Evolutionary conservation across 169 alveolate genomes (phyloP), one percentile per base, ranked within the genome.

Genomic region (Eimeria acervulina): DNA sequence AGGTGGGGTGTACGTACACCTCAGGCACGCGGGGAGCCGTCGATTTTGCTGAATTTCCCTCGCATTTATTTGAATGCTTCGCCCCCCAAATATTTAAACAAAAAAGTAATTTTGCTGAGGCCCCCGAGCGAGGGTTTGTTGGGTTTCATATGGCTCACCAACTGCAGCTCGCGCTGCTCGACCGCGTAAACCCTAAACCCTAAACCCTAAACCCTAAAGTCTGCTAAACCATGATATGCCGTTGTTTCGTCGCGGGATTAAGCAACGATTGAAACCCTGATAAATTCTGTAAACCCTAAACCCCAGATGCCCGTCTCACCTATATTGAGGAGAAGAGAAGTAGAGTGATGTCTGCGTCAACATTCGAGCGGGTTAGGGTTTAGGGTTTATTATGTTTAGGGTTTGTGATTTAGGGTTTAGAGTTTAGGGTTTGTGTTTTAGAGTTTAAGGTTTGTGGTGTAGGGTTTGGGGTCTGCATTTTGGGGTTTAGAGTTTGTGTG

Each of bases 1-100:
- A 95, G 74, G 95, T 81, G 44, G 55, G 47, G 42, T 81, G 97
- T 88, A 28, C 19, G 91, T 94, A 97, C 90, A 52, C 96, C 55
- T 55, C 95, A n/a, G 97, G 96, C 38, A 88, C 96, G 28, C 83
- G 97, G 1, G 97, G 96, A 2, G 93, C 95, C 2, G 95, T 96
- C 23, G 96, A 93, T 72, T 93, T 78, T 61, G 96, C 96, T 28
- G 96, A 96, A 93, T 94, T 89, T 36, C 96, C 96, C 28, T 85
- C 94, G 2, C 74, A 47, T 81, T 51, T 44, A 81, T 26, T 81
- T 44, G 70, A 44, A 80, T 40, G 28, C 26, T 40, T 47, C 23
- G 36, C 13, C 26, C 23, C 90, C 5, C 2, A 5, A 12, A 44
- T 47, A 31, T 80, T 80, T 33, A 33, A 36, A 38, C 36, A 80